Conservation (phyloP, 148 eudicot genomes). For the Vaccinium macrocarpon region DNA sequence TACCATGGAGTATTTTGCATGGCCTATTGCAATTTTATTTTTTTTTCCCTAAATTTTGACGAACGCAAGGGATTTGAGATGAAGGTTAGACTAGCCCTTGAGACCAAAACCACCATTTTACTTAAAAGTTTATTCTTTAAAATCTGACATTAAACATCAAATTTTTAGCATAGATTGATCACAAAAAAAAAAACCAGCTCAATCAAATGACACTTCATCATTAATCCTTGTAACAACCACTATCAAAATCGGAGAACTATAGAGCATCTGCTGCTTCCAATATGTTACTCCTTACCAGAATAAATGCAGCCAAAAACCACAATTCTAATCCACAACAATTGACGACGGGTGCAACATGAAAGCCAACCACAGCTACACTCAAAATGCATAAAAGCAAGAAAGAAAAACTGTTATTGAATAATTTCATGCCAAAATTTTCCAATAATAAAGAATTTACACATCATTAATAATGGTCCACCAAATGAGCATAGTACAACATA, state of each 20-base stretch:
- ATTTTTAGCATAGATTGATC: too few species aligned
- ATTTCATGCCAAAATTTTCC: slow-evolving; percentile 34
- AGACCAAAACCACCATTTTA: not conserved
- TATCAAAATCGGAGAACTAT: too few species aligned
- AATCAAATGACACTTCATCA: too few species aligned
- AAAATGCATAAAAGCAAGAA: not conserved
- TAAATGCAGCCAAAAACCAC: not conserved
- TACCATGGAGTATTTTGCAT: too few species aligned
- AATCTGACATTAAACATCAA: too few species aligned
- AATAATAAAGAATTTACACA: slow-evolving; percentile 27
- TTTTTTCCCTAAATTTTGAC: not conserved
- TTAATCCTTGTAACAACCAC: too few species aligned
- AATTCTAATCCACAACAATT: not conserved
- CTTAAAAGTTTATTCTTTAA: too few species aligned
- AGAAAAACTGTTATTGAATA: not conserved
- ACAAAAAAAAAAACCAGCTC: too few species aligned
- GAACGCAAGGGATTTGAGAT: not conserved
- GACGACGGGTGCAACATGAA: not conserved
- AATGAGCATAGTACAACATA: slow-evolving; percentile 32
- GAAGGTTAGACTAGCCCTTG: not conserved
- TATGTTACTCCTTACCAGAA: not conserved
- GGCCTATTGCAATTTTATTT: not conserved
- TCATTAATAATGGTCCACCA: not conserved
- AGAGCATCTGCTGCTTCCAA: too few species aligned
- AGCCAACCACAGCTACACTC: not conserved